phyloP scores from a whole-genome alignment of 805 yeast species.

The Ogataea nitratoaversa region DNA sequence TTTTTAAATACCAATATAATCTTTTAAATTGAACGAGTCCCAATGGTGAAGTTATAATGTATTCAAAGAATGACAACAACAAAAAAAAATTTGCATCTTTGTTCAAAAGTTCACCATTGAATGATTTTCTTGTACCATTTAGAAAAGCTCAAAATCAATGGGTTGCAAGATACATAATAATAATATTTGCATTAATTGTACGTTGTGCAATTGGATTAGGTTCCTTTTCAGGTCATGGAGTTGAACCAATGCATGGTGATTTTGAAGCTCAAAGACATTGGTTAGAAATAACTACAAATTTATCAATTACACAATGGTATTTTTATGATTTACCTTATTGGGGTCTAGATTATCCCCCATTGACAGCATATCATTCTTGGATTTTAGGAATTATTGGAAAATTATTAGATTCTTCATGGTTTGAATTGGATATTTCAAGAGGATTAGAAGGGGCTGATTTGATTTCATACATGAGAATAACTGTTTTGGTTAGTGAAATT shows the following conservation, averaged over 20 bases:
- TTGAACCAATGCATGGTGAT: slow-evolving; percentile 86
- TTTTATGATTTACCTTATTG: slow-evolving; percentile 85
- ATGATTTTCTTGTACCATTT: slow-evolving; percentile 75
- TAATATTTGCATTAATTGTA: slow-evolving; percentile 68
- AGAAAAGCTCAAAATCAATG: slow-evolving; percentile 83
- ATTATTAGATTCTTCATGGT: slow-evolving; percentile 67
- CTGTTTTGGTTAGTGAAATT: slow-evolving; percentile 74
- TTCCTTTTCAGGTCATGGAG: slow-evolving; percentile 67
- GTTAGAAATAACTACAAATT: slow-evolving; percentile 82
- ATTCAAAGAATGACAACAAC: neutral
- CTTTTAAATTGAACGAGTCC: no score
- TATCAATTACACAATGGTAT: slow-evolving; percentile 81
- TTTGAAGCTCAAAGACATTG: slow-evolving; percentile 98
- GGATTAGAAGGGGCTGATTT: slow-evolving; percentile 67
- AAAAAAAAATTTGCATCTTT: slow-evolving; percentile 27
- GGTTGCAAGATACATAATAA: slow-evolving; percentile 77
- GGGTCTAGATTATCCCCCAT: slow-evolving; percentile 97
- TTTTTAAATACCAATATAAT: no score
- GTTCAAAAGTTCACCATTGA: slow-evolving; percentile 55
- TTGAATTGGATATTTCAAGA: slow-evolving; percentile 64
- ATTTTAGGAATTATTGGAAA: slow-evolving; percentile 70
- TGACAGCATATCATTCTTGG: slow-evolving; percentile 92
- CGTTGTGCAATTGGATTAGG: slow-evolving; percentile 88
- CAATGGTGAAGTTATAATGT: no score
- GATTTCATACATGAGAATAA: slow-evolving; percentile 80